phyloP scores from a whole-genome alignment of 2,329 filamentous ascomycete genomes.

The Rasamsonia emersonii region DNA sequence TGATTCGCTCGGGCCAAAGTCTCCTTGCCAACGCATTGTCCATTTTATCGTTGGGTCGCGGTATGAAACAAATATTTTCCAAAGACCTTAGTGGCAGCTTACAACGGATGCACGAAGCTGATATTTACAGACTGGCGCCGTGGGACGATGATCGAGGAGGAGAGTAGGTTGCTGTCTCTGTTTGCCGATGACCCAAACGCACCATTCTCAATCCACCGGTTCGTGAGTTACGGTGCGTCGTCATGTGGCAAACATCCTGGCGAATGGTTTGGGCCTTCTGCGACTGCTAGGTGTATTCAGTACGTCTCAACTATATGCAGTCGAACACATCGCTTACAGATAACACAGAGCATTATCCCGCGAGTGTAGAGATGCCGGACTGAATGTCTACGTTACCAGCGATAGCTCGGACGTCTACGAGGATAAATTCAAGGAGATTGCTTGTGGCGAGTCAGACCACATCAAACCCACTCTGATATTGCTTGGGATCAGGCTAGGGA shows the following conservation, averaged over 20 bases:
- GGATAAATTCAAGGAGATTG: constrained; percentile 72
- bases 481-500: constrained; percentile 79
- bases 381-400: constrained; percentile 81
- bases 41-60: constrained; percentile 66
- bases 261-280: constrained; percentile 98
- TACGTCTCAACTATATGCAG: constrained; percentile 38
- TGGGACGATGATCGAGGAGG: constrained; percentile 48
- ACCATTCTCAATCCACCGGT: constrained; percentile 90
- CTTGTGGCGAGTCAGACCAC: constrained; percentile 53
- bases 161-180: constrained; percentile 63
- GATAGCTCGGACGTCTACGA: constrained; percentile 91
- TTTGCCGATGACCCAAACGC: constrained; percentile 83
- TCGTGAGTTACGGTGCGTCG: constrained; percentile 77
- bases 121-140: constrained; percentile 63
- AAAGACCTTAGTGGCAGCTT: no score
- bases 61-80: constrained; percentile 47
- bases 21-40: constrained; percentile 78
- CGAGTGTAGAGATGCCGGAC: constrained; percentile 49
- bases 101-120: constrained; percentile 10
- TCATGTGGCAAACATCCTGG: constrained; percentile 91
- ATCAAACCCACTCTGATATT: constrained; percentile 84
- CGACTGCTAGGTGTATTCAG: constrained; percentile 90
- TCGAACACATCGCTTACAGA: constrained; percentile 5
- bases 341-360: constrained; percentile 61
- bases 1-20: constrained; percentile 95